phyloP scores from a whole-genome alignment of 805 yeast species.

The Candida hungchunana region DNA sequence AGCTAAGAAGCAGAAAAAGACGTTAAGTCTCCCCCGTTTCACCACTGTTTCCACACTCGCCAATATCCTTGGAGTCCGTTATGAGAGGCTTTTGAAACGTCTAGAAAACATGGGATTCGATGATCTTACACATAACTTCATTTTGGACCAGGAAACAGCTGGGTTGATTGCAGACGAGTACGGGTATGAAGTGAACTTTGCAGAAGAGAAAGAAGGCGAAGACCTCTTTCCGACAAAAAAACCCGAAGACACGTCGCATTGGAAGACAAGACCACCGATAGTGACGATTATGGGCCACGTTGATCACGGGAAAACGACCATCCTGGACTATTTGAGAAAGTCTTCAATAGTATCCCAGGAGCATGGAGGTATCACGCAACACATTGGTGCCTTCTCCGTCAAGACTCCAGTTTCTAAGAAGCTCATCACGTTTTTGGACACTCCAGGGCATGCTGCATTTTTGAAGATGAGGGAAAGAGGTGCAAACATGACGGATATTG shows the following conservation, averaged over 20 bases:
- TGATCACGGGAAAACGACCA: constrained; percentile 96
- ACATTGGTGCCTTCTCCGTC: constrained; percentile 94
- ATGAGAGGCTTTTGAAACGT: constrained; percentile 52
- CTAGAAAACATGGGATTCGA: constrained; percentile 72
- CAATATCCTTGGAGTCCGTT: constrained; percentile 60
- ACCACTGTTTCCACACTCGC: constrained; percentile 78
- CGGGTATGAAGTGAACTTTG: constrained; percentile 54
- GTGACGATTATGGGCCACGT: constrained; percentile 99
- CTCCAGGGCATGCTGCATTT: constrained; percentile 98
- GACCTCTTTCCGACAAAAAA: constrained; percentile 53
- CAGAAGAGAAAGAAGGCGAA: constrained; percentile 28
- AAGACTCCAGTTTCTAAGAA: constrained; percentile 70
- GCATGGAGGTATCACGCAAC: constrained; percentile 96
- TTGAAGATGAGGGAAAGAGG: constrained; percentile 96
- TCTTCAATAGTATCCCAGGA: constrained; percentile 81
- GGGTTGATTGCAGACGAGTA: constrained; percentile 84
- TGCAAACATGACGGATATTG: constrained; percentile 89
- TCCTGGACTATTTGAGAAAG: constrained; percentile 80
- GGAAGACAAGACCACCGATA: constrained; percentile 80
- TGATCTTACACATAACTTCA: constrained; percentile 61
- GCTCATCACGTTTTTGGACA: constrained; percentile 84
- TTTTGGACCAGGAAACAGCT: constrained; percentile 83
- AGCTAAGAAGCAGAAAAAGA: constrained; percentile 4
- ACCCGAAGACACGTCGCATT: constrained; percentile 30
- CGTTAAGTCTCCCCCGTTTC: constrained; percentile 60